Conservation (phyloP, 495 filamentous ascomycete genomes). For the Pseudotulostoma volvatum region DNA sequence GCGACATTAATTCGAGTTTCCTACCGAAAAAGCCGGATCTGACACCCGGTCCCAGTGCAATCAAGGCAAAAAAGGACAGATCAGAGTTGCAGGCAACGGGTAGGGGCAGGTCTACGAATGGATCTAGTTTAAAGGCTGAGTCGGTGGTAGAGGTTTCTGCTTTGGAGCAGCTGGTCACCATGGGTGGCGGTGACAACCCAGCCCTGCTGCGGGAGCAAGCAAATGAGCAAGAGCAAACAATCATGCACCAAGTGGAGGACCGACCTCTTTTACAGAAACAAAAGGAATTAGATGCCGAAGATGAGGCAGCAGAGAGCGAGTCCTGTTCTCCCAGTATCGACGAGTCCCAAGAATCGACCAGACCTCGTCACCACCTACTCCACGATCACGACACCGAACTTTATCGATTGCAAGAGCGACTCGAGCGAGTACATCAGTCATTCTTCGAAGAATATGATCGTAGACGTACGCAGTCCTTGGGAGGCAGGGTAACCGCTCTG, state of each 20-base stretch:
- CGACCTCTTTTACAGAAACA: slow-evolving; percentile 77
- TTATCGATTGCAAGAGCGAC: slow-evolving; percentile 49
- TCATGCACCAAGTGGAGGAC: slow-evolving; percentile 79
- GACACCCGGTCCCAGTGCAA: slow-evolving; percentile 12
- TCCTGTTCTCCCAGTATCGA: slow-evolving; percentile 24
- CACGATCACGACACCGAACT: slow-evolving; percentile 77
- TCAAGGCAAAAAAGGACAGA: slow-evolving; percentile 10
- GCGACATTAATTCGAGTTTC: slow-evolving; percentile 97
- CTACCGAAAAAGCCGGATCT: slow-evolving; percentile 76
- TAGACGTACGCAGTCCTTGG: slow-evolving; percentile 29
- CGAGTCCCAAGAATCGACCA: slow-evolving; percentile 25
- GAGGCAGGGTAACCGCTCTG: slow-evolving; percentile 43
- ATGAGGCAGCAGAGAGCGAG: slow-evolving; percentile 40
- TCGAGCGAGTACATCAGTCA: slow-evolving; percentile 53
- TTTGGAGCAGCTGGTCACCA: slow-evolving; percentile 57
- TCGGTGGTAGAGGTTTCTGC: slow-evolving; percentile 32
- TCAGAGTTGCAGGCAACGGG: slow-evolving; percentile 7
- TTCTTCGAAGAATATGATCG: slow-evolving; percentile 75
- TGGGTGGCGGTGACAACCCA: slow-evolving; percentile 58
- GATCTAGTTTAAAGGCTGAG: slow-evolving; percentile 15
- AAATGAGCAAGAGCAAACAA: slow-evolving; percentile 64
- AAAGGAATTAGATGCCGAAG: slow-evolving; percentile 70
- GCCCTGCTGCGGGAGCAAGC: slow-evolving; percentile 56
- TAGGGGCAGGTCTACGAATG: slow-evolving; percentile 14
- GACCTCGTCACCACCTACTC: slow-evolving; percentile 59